Percentiles rank a stretch among this genome's conserved stretches.
These are phyloP conservation scores for Passiflora organensis DNA, from an alignment of 345 rosid species.

Conservation along the genomic window DNA sequence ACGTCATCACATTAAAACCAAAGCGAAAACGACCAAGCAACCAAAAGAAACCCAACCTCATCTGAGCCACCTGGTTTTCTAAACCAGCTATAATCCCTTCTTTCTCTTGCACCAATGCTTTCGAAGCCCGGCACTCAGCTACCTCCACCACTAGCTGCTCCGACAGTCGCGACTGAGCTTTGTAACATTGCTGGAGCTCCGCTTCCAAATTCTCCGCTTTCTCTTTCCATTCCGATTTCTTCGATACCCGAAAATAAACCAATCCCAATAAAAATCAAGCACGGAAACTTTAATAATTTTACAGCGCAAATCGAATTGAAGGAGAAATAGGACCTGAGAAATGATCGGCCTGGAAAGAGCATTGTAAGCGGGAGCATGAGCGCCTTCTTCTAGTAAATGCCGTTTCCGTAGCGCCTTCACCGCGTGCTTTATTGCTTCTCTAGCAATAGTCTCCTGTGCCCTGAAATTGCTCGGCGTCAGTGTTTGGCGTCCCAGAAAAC, in stretches of 20 bases:
- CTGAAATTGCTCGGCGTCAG: conserved; percentile 3
- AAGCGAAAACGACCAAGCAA: conserved; percentile 3
- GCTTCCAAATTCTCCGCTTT: conserved; percentile 66
- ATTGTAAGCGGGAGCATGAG: conserved; percentile 71
- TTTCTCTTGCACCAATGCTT: conserved; percentile 66
- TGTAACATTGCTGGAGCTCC: conserved; percentile 90
- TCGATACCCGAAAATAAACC: conserved; percentile 6
- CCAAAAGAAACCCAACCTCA: conserved; percentile 37
- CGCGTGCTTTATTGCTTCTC: conserved; percentile 74
- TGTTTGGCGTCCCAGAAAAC: conserved; percentile 1
- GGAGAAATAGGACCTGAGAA: conserved; percentile 46
- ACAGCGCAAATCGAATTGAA: background rate
- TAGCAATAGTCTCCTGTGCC: conserved; percentile 43
- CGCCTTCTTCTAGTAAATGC: conserved; percentile 86
- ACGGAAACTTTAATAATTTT: background rate
- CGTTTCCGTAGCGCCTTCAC: conserved; percentile 73
- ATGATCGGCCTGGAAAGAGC: conserved; percentile 84
- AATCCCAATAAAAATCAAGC: background rate
- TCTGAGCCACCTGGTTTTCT: conserved; percentile 42
- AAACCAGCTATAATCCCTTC: conserved; percentile 45
- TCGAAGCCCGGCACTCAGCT: conserved; percentile 66
- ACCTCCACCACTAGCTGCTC: conserved; percentile 91
- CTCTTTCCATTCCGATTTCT: conserved; percentile 98
- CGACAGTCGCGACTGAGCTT: conserved; percentile 82
- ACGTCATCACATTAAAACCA: background rate